Conservation (phyloP, 345 rosid genomes). For the Populus alba region DNA sequence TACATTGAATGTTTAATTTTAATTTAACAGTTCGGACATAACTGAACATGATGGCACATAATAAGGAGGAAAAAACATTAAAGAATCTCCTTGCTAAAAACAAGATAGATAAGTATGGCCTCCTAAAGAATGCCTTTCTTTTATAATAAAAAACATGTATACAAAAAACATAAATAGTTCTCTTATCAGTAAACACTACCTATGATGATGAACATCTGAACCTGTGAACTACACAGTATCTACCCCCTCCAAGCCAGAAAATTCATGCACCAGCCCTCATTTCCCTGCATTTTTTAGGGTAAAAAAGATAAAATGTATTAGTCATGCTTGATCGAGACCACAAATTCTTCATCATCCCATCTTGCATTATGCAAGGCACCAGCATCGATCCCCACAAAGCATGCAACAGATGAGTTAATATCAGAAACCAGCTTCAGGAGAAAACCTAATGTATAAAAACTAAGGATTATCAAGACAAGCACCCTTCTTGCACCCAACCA, state of each 20-base stretch:
- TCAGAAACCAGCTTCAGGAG: neutral
- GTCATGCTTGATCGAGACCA: neutral
- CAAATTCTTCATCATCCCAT: neutral
- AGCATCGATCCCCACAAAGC: neutral
- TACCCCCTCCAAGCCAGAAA: neutral
- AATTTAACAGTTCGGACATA: too few species aligned
- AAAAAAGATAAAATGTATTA: neutral
- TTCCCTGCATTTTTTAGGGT: neutral
- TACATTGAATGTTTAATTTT: too few species aligned
- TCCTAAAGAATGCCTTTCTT: slow-evolving; percentile 7
- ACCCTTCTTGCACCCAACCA: neutral
- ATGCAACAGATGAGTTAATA: neutral
- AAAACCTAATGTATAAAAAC: neutral
- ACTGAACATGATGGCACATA: too few species aligned
- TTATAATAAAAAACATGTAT: slow-evolving; percentile 6
- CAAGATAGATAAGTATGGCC: neutral
- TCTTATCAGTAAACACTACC: neutral
- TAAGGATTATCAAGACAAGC: neutral
- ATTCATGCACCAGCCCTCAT: slow-evolving; percentile 1
- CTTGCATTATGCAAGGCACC: neutral
- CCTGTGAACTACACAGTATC: slow-evolving; percentile 3
- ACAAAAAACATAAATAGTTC: neutral
- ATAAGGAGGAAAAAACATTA: too few species aligned
- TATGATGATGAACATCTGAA: slow-evolving; percentile 10
- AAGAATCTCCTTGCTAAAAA: neutral